Conservation (phyloP, 1,284 basidiomycete genomes). For the Neotropicomus parvogracilis region DNA sequence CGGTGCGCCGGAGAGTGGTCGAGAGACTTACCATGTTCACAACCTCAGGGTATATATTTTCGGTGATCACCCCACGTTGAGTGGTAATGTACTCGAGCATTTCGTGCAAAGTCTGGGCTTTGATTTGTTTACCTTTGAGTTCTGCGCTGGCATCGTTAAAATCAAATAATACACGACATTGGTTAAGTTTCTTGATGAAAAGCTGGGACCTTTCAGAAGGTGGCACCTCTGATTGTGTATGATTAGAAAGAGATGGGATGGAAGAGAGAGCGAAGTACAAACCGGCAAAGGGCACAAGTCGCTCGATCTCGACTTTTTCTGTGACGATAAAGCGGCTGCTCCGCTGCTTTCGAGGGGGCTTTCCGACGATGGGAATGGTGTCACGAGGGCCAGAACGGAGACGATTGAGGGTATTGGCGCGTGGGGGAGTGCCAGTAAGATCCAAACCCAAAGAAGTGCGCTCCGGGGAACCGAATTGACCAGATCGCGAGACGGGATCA, state of each 20-base stretch:
- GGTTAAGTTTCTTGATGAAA: constrained; percentile 93
- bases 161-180: constrained; percentile 96
- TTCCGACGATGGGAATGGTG: constrained; percentile 91
- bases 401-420: constrained; percentile 61
- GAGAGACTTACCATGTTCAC: constrained; percentile 82
- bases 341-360: constrained; percentile 92
- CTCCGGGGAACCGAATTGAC: constrained; percentile 46
- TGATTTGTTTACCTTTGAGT: constrained; percentile 97
- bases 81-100: constrained; percentile 99
- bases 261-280: neutral
- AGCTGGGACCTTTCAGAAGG: constrained; percentile 86
- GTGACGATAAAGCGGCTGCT: constrained; percentile 95
- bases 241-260: constrained; percentile 6
- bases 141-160: constrained; percentile 98
- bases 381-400: constrained; percentile 81
- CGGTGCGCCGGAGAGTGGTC: constrained; percentile 4
- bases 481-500: constrained; percentile 46
- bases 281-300: constrained; percentile 92
- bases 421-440: constrained; percentile 51
- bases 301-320: constrained; percentile 95
- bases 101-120: constrained; percentile 96
- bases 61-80: constrained; percentile 94
- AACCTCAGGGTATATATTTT: constrained; percentile 98
- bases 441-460: constrained; percentile 52
- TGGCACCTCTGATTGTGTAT: constrained; percentile 69